Base-by-base conservation (phyloP, 305 asterid species). In the Plantago coronopus region DNA sequence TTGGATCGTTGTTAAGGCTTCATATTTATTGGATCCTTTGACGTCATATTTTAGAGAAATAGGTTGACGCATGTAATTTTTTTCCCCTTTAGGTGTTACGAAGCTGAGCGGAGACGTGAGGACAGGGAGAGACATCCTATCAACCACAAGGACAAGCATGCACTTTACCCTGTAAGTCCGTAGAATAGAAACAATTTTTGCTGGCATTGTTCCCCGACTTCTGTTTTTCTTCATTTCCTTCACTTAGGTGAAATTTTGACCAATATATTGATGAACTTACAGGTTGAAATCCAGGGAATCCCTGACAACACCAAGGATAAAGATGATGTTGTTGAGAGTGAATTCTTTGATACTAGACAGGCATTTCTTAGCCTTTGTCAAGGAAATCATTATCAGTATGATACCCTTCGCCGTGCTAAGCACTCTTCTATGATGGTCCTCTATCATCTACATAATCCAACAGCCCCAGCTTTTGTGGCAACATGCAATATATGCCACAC, bases 361-460 rank as follows among this genome's bases (percentile, higher is more conserved):
- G 97, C 99, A 17, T 90, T 87, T 65, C 82, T 88, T 47, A 94
- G 95, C 71, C 95, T 94, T 37, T 94, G 97, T 72, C 97, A 90
- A 81, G 99, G 95, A 81, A 94, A 90, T 72, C 96, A 88, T 73
- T 94, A 94, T 78, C 97, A 90, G 74, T 94, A 94, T 61, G 99
- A 94, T 72, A 94, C 99, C 64, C 95, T 94, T 34, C 94, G 97
- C 4, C 91, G 96, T 49, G 99, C 99, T 55, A 94, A 94, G 78
- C 99, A 94, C 78, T 94, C 99, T 27, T 94, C 99, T 22, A 90
- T 94, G 96, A 94, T 94, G 99, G 95, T 90, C 69, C 95, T 94
- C 69, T 94, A 90, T 76, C 98, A 94, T 78, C 97, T 94, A 69
- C 99, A 94, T 73, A 94, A 94, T 76, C 99, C 99, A 49, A 90